Evolutionary conservation across 1,284 basidiomycete species (phyloP), one percentile per base, ranked within the genome.

Genomic region (Pyrrhoderma noxium): DNA sequence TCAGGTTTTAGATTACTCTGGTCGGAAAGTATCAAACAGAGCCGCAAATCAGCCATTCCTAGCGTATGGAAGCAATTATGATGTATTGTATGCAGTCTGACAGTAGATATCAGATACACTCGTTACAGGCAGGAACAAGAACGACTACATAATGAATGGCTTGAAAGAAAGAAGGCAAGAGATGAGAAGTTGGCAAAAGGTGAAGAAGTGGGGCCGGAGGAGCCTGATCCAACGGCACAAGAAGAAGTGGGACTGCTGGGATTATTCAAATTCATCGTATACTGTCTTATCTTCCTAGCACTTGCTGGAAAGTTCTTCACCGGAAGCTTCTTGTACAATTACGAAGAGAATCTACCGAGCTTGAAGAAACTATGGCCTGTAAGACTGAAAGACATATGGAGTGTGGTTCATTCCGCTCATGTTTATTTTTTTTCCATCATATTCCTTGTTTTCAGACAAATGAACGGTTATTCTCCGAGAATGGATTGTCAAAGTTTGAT

Each of bases 231-330:
- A 18, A 84, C 82, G 7, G 81, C 72, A 23, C 72, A 79, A 55
- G 67, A 73, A 54, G 85, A 87, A 65, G 72, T 88, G 38, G 80
- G 82, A 44, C 55, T 81, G 39, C 59, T 78, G 35, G 82, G 79
- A 13, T 63, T 89, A 49, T 65, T 89, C 61, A 87, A 85, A 63
- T 82, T 86, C 62, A 58, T 89, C 36, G 57, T 87, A 46, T 75
- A 78, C 56, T 54, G 77, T 4, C 46, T 81, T 21, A 59, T 85
- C 46, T 67, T 80, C 55, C 58, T 76, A 41, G 58, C 75, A 1
- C 69, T 89, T 23, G 74, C 85, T 4, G 85, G 89, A 44, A 85
- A 86, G 63, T 89, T 92, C 67, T 71, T 92, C 62, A 87, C 87
- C 0, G 87, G 84, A 25, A 87, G 82, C 61, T 89, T 80, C 64